Base-by-base conservation (phyloP, 78 protist species). In the Bigelowiella natans region DNA sequence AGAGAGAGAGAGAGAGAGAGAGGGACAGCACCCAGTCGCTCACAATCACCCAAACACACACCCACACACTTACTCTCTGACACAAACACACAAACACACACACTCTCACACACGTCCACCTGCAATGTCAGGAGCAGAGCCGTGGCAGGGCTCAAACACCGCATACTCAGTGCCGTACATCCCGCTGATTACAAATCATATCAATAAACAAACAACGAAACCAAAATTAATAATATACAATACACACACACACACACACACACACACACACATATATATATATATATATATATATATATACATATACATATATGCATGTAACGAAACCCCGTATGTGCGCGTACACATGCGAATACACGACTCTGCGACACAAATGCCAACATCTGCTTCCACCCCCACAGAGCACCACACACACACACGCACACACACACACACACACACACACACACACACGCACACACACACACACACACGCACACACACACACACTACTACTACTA, bases 111-210 rank as follows among this genome's bases (percentile, higher is more conserved):
- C 73, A 51, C 73, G 18, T 51, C 18, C 18, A 51, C 73, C 73
- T 26, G 87, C 87, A 85, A 85, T 85, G 87, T 85, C 87, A 37
- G 87, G 87, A 85, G 87, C 87, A 85, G 51, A 37, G 36, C 87
- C 87, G 38, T 85, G 87, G 38, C 51, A 37, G 7, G 87, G 87
- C 38, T 85, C 87, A 37, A 85, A 85, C 7, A 85, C 51, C 87
- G 87, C 87, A 11, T 85, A 85, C 38, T 37, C 38, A 7, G 7
- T 18, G 7, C 73, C 73, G 73, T 51, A 51, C 73, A 51, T 51
- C 73, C 73, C 73, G 18, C 73, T 51, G 18, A 26, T 26, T 51
- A 51, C 18, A 51, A 7, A 51, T 51, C n/a, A n/a, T n/a, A n/a
- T n/a, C n/a, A n/a, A n/a, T n/a, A n/a, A n/a, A n/a, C n/a, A n/a